These are phyloP conservation scores for Lophiostoma macrostomum DNA, from an alignment of 495 filamentous ascomycete species.

Conservation along the genomic window DNA sequence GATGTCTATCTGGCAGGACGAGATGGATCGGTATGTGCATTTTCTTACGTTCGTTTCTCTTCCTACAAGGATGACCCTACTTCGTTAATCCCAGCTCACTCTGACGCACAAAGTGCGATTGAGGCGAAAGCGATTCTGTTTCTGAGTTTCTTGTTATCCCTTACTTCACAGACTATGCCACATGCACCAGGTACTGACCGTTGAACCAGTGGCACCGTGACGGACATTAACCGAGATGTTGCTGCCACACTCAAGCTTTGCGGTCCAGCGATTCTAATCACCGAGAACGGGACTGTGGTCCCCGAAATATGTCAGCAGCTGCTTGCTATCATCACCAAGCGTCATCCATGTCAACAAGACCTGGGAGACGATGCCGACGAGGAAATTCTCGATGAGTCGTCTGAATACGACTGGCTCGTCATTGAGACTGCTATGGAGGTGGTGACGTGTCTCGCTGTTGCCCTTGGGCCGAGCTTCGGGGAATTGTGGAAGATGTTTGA, in stretches of 20 bases:
- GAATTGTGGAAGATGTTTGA: slow-evolving; percentile 93
- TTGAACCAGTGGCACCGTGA: slow-evolving; percentile 69
- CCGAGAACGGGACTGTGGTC: slow-evolving; percentile 58
- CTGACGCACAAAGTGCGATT: slow-evolving; percentile 80
- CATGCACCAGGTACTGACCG: slow-evolving; percentile 10
- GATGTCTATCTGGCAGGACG: slow-evolving; percentile 78
- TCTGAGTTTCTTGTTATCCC: slow-evolving; percentile 44
- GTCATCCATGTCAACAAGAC: slow-evolving; percentile 90
- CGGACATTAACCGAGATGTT: slow-evolving; percentile 92
- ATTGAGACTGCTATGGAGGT: slow-evolving; percentile 93
- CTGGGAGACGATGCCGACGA: slow-evolving; percentile 57
- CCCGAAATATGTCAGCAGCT: slow-evolving; percentile 62
- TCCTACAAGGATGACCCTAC: slow-evolving; percentile 72
- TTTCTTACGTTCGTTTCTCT: slow-evolving; percentile 41
- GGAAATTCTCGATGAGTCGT: slow-evolving; percentile 74
- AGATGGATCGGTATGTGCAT: slow-evolving; percentile 75
- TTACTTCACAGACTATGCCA: slow-evolving; percentile 19
- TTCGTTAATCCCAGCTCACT: slow-evolving; percentile 99
- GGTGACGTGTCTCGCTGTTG: slow-evolving; percentile 74
- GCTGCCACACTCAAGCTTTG: slow-evolving; percentile 90
- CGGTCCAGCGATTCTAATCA: slow-evolving; percentile 80
- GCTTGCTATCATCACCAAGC: slow-evolving; percentile 73
- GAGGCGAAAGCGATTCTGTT: slow-evolving; percentile 83
- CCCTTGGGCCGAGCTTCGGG: slow-evolving; percentile 74
- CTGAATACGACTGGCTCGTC: slow-evolving; percentile 96